Evolutionary conservation across 108 stramenopile genomes (phyloP), one percentile per base, ranked within the genome.

Genomic region (Mediolabrus comicus): DNA sequence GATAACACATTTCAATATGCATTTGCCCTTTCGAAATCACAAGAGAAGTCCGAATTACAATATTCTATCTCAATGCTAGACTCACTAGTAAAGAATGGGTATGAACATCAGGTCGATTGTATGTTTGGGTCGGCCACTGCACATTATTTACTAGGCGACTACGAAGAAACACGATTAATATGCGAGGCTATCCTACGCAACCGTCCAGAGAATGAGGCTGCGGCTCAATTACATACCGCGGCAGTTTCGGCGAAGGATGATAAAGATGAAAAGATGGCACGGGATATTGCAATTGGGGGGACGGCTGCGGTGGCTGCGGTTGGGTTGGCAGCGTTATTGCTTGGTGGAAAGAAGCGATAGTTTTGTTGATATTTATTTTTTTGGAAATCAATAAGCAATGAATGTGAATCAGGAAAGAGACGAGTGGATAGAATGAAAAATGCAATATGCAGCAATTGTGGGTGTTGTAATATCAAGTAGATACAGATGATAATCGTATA

Each of bases 1-100:
- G 84, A 86, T 35, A 82, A 86, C 62, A 89, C 90, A 12, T 94
- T 94, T 75, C 89, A 94, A 72, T 94, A 91, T 49, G 92, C 90
- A 3, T 94, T 94, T 71, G 84, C 86, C 33, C 66, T 94, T 5
- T 86, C 82, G 71, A 91, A 91, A 65, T 87, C 86, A 2, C 43
- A 57, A 0, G 65, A 87, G 29, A 56, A 67, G 19, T 66, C 77
- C 4, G 92, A 94, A 63, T 67, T 94, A 14, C 71, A 85, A 10
- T 90, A 91, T 62, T 79, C 90, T 28, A 75, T 94, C 28, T 72
- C 84, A 36, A 86, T 94, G 33, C 76, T 94, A 16, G 87, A 91
- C 80, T 87, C 88, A 14, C 67, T 94, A 7, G 75, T 91, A 12
- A 87, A 84, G 68, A 82, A 89, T 11, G 90, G 88, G 19, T 94